These are phyloP conservation scores for Stylosanthes scabra DNA, from an alignment of 331 rosid species.

Conservation along the genomic window DNA sequence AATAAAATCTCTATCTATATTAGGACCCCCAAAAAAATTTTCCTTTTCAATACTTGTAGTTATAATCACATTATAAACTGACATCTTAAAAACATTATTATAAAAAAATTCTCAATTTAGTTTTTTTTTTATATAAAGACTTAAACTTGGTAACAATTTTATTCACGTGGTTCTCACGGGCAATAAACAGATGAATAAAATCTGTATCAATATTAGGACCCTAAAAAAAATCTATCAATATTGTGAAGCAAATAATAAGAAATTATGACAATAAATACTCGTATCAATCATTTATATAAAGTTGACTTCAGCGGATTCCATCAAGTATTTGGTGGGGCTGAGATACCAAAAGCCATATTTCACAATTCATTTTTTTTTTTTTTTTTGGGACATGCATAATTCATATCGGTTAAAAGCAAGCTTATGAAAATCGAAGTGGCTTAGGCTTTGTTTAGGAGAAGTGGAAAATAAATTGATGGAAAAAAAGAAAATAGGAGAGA, in stretches of 20 bases:
- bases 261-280: background rate
- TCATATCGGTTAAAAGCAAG: background rate
- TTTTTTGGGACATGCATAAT: too few species aligned
- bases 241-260: constrained; percentile 6
- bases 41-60: background rate
- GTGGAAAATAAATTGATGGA: too few species aligned
- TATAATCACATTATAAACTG: too few species aligned
- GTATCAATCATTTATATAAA: background rate
- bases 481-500: too few species aligned
- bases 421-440: too few species aligned
- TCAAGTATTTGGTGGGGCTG: background rate
- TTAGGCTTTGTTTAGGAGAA: too few species aligned
- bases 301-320: background rate
- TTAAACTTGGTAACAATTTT: background rate
- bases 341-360: background rate
- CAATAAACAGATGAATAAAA: constrained; percentile 8
- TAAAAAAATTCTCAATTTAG: too few species aligned
- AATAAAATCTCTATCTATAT: too few species aligned
- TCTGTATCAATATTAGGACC: background rate
- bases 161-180: constrained; percentile 2
- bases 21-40: too few species aligned
- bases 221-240: background rate
- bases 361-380: too few species aligned
- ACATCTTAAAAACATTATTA: too few species aligned
- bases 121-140: too few species aligned